Evolutionary conservation across 352 stramenopile genomes (phyloP), one percentile per base, ranked within the genome.

Genomic region (Globisporangium middletonii): DNA sequence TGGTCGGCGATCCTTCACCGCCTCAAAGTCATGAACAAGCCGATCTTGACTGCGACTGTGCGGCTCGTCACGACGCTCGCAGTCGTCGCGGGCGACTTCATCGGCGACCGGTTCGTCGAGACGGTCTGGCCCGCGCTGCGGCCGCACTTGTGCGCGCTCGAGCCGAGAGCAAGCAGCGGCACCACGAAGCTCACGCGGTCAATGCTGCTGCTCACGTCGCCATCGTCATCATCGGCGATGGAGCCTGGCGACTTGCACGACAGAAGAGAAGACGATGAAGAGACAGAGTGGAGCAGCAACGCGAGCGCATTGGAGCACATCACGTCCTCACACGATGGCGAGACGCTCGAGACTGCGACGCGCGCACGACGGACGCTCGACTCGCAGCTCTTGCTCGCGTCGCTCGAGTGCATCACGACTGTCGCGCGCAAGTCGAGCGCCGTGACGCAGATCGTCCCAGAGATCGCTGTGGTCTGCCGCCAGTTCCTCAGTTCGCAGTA

Each of bases 71-170:
- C 55, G 15, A 83, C 73, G 1, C 35, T 93, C 5, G 73, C 78
- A 19, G 53, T 71, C 53, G 65, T 72, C 58, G 83, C 77, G 18
- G 79, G 74, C 0, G 86, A 95, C 53, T 94, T 94, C 55, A 80
- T 95, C 41, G 83, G 73, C 30, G 80, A 91, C 48, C 71, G 77
- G 3, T 94, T 95, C 60, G 77, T 94, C 8, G 74, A 93, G 59
- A 79, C 69, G 3, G 71, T 89, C n/a, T 95, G 86, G 86, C 83
- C 86, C 35, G 48, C 68, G 7, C 57, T 92, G 15, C 67, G 64
- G 37, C 56, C 53, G 15, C 63, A 89, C 46, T 61, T 95, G 19
- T 19, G 62, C 42, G 53, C 53, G 2, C 77, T 88, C 37, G 50
- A 69, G 37, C 65, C 74, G 33, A 67, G 75, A n/a, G 50, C 64